Percentiles rank a stretch among this genome's conserved stretches.
Conservation (phyloP, 331 rosid species). For the Telfairia occidentalis region DNA sequence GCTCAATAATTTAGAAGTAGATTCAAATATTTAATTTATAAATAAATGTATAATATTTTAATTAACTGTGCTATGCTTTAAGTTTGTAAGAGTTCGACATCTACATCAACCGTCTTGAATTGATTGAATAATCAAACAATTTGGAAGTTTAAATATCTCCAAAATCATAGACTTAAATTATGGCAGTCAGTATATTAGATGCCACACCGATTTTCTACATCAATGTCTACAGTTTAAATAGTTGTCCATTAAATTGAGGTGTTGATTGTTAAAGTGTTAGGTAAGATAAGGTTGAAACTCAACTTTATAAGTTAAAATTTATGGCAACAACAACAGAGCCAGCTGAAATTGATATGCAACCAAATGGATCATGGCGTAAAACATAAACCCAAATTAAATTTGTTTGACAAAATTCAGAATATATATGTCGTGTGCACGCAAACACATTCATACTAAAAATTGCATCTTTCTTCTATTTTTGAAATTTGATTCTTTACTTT, state of each 20-base stretch:
- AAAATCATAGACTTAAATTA: not conserved
- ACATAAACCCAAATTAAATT: not conserved
- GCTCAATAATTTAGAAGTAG: no score
- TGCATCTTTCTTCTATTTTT: not conserved
- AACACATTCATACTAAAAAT: not conserved
- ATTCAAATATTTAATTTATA: no score
- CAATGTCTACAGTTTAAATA: no score
- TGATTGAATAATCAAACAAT: not conserved
- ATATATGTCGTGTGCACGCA: not conserved
- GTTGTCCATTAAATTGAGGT: no score
- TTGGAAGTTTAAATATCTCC: not conserved
- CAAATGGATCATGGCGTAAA: not conserved
- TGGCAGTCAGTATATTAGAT: not conserved
- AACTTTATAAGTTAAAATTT: not conserved
- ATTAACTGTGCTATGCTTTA: no score
- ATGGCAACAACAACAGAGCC: not conserved
- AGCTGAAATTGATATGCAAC: not conserved
- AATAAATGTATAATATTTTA: no score
- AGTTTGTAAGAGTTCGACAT: no score
- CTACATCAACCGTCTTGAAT: not conserved
- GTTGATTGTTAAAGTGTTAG: no score
- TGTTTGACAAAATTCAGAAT: not conserved
- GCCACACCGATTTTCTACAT: no score
- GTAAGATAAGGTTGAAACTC: not conserved
- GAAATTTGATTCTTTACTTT: not conserved